A percentile compares a stretch with the other conserved stretches of the same genome.
phyloP scores from a whole-genome alignment of 1,284 basidiomycete species.

The Cryptococcus jaspeensis region DNA sequence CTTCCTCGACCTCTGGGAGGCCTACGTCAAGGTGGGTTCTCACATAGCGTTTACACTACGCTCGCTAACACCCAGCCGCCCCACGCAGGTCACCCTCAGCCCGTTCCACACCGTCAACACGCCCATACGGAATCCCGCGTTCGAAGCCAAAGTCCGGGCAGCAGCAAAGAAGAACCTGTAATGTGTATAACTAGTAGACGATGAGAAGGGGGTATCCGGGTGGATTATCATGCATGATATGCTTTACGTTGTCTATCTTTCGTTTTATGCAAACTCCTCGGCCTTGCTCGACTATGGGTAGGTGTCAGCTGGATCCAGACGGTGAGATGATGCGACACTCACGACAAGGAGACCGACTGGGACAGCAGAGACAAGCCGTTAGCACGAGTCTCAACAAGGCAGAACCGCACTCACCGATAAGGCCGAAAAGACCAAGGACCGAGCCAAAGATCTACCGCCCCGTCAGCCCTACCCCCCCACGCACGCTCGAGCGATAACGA shows the following conservation, averaged over 20 bases:
- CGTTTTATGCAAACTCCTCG: conserved; percentile 46
- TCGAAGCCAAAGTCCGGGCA: conserved; percentile 78
- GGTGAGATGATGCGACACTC: conserved; percentile 16
- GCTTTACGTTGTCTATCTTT: conserved; percentile 13
- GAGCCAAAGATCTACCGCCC: conserved; percentile 76
- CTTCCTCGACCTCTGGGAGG: conserved; percentile 90
- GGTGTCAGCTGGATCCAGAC: not conserved
- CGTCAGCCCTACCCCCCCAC: conserved; percentile 12
- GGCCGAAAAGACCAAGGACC: conserved; percentile 83
- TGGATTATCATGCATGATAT: conserved; percentile 25
- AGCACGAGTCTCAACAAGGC: conserved; percentile 2
- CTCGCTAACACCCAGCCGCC: not conserved
- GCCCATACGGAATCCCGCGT: conserved; percentile 70
- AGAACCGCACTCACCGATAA: conserved; percentile 68
- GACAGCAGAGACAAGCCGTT: conserved; percentile 7
- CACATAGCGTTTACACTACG: not conserved
- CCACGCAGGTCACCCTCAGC: conserved; percentile 72
- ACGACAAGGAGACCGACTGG: conserved; percentile 53
- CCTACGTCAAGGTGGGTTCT: conserved; percentile 79
- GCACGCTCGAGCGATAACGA: not conserved
- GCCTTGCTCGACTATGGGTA: conserved; percentile 49
- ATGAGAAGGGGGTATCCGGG: not conserved
- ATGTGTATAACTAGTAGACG: conserved; percentile 12
- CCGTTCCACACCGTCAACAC: conserved; percentile 90
- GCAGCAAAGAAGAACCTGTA: conserved; percentile 82